Percentiles rank a stretch among this genome's conserved stretches.
phyloP scores from a whole-genome alignment of 78 protist genomes.

The Paulinella micropora region DNA sequence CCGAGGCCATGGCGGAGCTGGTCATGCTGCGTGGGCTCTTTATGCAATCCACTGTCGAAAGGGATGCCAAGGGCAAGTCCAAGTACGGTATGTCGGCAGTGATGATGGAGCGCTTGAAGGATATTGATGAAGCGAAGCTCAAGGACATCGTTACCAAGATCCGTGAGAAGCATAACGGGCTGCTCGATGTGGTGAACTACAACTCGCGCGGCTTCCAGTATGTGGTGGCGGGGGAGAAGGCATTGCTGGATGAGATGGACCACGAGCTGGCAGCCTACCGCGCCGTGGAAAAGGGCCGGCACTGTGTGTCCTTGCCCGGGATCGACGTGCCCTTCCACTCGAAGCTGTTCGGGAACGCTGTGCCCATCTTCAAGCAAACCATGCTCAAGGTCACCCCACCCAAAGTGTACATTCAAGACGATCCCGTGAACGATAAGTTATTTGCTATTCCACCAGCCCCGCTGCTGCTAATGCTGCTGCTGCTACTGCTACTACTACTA shows the following conservation, averaged over 20 bases:
- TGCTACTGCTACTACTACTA: no score
- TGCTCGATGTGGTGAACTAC: conserved; percentile 53
- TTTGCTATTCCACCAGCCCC: no score
- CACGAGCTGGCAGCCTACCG: no score
- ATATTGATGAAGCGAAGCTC: no score
- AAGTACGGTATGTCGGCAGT: conserved; percentile 51
- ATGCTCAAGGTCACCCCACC: no score
- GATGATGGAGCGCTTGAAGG: background rate
- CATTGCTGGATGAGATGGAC: conserved; percentile 21
- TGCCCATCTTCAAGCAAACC: conserved; percentile 37
- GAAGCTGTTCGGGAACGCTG: conserved; percentile 29
- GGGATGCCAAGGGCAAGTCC: conserved; percentile 30
- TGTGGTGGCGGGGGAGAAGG: conserved; percentile 45
- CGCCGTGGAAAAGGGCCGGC: background rate
- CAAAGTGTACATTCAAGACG: no score
- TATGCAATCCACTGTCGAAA: conserved; percentile 42
- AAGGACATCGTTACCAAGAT: background rate
- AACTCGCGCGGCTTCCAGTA: conserved; percentile 43
- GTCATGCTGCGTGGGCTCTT: conserved; percentile 43
- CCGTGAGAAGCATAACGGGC: background rate
- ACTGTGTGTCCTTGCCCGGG: conserved; percentile 49
- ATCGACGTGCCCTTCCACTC: conserved; percentile 69
- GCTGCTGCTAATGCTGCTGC: no score
- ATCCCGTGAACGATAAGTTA: no score
- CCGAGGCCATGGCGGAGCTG: conserved; percentile 31